These are phyloP conservation scores for Phialemoniopsis sp. DNA, from an alignment of 2,329 filamentous ascomycete genomes.

Conservation along the genomic window DNA sequence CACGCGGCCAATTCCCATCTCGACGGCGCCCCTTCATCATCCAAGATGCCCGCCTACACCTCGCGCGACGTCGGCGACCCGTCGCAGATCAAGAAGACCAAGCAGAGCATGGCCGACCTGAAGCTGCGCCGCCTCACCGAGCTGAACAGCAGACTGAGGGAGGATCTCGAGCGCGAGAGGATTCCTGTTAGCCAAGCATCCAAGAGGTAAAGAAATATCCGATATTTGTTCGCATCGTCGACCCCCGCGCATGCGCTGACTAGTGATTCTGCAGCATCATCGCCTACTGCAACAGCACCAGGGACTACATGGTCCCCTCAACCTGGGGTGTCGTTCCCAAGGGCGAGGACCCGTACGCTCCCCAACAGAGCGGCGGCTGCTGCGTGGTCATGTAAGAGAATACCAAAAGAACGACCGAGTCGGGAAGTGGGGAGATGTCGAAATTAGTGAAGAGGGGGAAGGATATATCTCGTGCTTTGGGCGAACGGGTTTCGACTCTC, in stretches of 20 bases:
- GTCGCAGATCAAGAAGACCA: slow-evolving; percentile 80
- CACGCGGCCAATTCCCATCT: neutral
- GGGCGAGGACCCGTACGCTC: slow-evolving; percentile 96
- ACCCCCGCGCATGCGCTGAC: slow-evolving; percentile 8
- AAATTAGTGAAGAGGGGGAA: neutral
- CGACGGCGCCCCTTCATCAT: slow-evolving; percentile 8
- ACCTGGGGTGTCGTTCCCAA: slow-evolving; percentile 94
- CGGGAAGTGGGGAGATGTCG: slow-evolving; percentile 1
- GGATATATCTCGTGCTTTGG: too few species aligned
- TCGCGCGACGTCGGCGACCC: slow-evolving; percentile 64
- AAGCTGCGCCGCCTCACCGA: slow-evolving; percentile 95
- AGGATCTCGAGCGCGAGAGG: slow-evolving; percentile 91
- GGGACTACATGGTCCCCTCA: slow-evolving; percentile 98
- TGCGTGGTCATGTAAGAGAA: slow-evolving; percentile 82
- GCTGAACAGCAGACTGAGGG: slow-evolving; percentile 90
- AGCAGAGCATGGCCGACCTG: slow-evolving; percentile 98
- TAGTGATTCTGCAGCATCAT: slow-evolving; percentile 67
- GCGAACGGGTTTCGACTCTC: too few species aligned
- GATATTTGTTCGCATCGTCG: neutral
- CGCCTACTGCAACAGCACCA: slow-evolving; percentile 94
- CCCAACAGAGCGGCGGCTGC: slow-evolving; percentile 88
- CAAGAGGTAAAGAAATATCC: slow-evolving; percentile 60
- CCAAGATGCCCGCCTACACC: slow-evolving; percentile 61
- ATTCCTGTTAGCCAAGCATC: slow-evolving; percentile 95
- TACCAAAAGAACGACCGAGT: slow-evolving; percentile 5